Percentiles rank a stretch among this genome's conserved stretches.
These are phyloP conservation scores for Ramichloridium luteum DNA, from an alignment of 2,329 filamentous ascomycete genomes.

Conservation along the genomic window DNA sequence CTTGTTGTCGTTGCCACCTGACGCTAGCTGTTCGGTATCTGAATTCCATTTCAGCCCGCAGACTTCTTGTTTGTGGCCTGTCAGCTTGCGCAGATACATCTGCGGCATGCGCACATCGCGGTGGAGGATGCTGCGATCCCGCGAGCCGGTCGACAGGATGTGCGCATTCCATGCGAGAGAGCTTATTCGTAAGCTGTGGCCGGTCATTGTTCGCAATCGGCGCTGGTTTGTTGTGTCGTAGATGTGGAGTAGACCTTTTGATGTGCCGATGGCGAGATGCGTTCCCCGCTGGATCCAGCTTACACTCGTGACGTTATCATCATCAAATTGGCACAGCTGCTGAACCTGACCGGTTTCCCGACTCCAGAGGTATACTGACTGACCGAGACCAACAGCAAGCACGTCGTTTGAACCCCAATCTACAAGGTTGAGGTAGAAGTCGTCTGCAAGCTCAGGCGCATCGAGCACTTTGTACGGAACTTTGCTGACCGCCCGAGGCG, in stretches of 20 bases:
- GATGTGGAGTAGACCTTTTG: slow-evolving; percentile 89
- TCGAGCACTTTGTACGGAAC: slow-evolving; percentile 97
- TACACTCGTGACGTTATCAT: slow-evolving; percentile 91
- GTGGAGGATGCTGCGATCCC: slow-evolving; percentile 88
- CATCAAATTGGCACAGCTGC: slow-evolving; percentile 81
- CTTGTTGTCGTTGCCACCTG: slow-evolving; percentile 96
- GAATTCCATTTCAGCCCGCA: slow-evolving; percentile 96
- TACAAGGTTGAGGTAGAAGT: slow-evolving; percentile 94
- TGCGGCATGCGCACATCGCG: slow-evolving; percentile 87
- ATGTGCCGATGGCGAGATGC: slow-evolving; percentile 88
- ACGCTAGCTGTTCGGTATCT: slow-evolving; percentile 87
- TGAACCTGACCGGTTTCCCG: slow-evolving; percentile 82
- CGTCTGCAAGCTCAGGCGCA: slow-evolving; percentile 87
- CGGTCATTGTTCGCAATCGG: slow-evolving; percentile 87
- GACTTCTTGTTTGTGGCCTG: slow-evolving; percentile 95
- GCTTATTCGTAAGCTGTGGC: slow-evolving; percentile 84
- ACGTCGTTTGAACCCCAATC: slow-evolving; percentile 97
- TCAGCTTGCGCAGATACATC: slow-evolving; percentile 75
- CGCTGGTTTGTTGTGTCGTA: slow-evolving; percentile 88
- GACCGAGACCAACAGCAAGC: slow-evolving; percentile 80
- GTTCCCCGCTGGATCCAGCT: slow-evolving; percentile 95
- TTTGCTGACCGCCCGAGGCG: slow-evolving; percentile 82
- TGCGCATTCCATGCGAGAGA: slow-evolving; percentile 97
- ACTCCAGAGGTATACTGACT: slow-evolving; percentile 98
- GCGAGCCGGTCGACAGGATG: slow-evolving; percentile 87